Conservation (phyloP, 495 filamentous ascomycete species). For the Lasiosphaeriaceae sp. region DNA sequence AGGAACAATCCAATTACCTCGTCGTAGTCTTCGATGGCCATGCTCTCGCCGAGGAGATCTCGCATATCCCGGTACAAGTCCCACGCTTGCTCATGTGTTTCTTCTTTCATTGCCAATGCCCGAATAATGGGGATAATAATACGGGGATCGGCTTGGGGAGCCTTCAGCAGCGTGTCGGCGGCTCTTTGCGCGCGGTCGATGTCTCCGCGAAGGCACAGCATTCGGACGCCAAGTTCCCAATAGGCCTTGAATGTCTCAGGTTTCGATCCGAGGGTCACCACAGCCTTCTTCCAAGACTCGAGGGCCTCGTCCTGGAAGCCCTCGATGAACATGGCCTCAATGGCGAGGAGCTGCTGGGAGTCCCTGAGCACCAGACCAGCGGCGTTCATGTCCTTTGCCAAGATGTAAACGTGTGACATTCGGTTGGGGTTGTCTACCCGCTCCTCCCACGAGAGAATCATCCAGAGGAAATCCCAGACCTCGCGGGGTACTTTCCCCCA, state of each 20-base stretch:
- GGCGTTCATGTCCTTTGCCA: conserved; percentile 59
- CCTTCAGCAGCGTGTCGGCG: conserved; percentile 53
- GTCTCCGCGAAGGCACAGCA: conserved; percentile 58
- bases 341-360: conserved; percentile 58
- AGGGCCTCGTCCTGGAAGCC: conserved; percentile 58
- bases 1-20: conserved; percentile 60
- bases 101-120: conserved; percentile 33
- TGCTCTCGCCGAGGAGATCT: conserved; percentile 52
- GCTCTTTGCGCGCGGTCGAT: conserved; percentile 61
- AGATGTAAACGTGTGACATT: conserved; percentile 54
- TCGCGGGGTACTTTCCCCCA: conserved; percentile 43
- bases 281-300: conserved; percentile 60
- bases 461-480: conserved; percentile 56
- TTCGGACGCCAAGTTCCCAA: conserved; percentile 65
- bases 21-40: conserved; percentile 75
- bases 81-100: conserved; percentile 55
- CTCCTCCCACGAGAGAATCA: conserved; percentile 34
- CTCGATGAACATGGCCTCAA: conserved; percentile 59
- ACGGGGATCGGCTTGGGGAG: conserved; percentile 49
- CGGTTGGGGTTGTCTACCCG: conserved; percentile 45
- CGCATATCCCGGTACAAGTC: conserved; percentile 61
- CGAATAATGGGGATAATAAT: conserved; percentile 65
- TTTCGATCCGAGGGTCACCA: conserved; percentile 47
- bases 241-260: conserved; percentile 53
- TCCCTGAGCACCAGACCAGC: conserved; percentile 49